Evolutionary conservation across 768 basidiomycete genomes (phyloP), one percentile per base, ranked within the genome.

Genomic region (Phylloporus scabripes): DNA sequence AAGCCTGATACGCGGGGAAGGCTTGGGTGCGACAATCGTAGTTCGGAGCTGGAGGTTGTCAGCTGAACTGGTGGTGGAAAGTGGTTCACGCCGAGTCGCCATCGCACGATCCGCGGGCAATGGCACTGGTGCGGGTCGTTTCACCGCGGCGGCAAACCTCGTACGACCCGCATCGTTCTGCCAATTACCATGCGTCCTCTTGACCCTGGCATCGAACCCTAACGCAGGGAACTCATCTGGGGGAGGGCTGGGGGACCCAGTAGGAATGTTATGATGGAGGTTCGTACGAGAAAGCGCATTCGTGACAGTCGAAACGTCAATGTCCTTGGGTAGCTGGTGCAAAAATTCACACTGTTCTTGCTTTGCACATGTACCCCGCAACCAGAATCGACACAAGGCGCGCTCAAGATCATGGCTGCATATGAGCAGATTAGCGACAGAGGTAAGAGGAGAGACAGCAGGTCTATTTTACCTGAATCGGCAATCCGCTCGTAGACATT

Each of bases 321-420:
- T 83, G 55, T 92, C 86, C 57, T 87, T 83, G 6, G 91, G 92
- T 5, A 94, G 72, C 64, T 90, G 88, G 63, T 96, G 94, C 62
- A 96, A 70, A 70, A 98, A 98, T 70, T 97, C 96, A 80, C 94
- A 98, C 55, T 79, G 81, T 49, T 95, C 93, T 47, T 93, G 89
- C 67, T 99, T 99, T 26, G 94, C 91, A 62, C 96, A 99, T 39
- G 92, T 92, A 5, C 95, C 95, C 44, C 94, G 81, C 26, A 99
- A 78, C 96, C 96, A 99, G 74, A 99, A 99, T 31, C 96, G 86
- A 70, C 89, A 93, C 18, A 97, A 67, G 1, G 94, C 94, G 36
- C 94, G 81, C 66, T 97, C 94, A 4, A 96, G 79, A 61, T 97
- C 94, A 63, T 96, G 94, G 59, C 94, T 96, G 57, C 3, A 46